phyloP scores from a whole-genome alignment of 2,329 filamentous ascomycete genomes.

The Colletotrichum filicis region DNA sequence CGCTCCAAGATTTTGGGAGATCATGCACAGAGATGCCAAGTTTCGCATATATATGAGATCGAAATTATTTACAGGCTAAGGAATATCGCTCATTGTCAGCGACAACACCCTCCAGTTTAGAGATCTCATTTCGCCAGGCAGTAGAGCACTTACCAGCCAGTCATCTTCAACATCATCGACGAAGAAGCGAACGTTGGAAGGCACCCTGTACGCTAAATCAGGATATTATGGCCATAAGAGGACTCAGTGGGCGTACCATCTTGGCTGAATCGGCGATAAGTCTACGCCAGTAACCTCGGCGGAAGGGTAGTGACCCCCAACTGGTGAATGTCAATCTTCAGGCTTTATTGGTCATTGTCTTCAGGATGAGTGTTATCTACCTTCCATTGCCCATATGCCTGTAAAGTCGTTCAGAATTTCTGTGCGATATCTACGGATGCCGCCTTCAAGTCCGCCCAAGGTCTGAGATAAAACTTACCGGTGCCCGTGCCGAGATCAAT shows the following conservation, averaged over 20 bases:
- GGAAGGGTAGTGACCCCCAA: slow-evolving; percentile 30
- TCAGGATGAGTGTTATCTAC: not conserved
- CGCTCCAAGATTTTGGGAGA: not conserved
- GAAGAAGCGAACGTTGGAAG: not conserved
- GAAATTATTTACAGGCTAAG: not conserved
- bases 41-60: not conserved
- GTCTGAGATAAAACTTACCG: slow-evolving; percentile 9
- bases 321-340: not conserved
- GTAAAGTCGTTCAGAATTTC: not conserved
- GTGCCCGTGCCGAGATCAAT: slow-evolving; percentile 44
- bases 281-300: slow-evolving; percentile 40
- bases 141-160: not conserved
- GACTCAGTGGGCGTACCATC: not conserved
- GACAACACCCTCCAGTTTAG: too few species aligned
- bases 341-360: slow-evolving; percentile 33
- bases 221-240: not conserved
- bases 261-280: slow-evolving; percentile 40
- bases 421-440: not conserved
- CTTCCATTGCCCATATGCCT: slow-evolving; percentile 24
- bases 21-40: not conserved
- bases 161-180: not conserved
- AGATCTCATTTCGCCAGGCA: not conserved
- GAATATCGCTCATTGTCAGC: too few species aligned
- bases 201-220: not conserved
- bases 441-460: too few species aligned